Evolutionary conservation across 495 filamentous ascomycete genomes (phyloP).

Genomic region (Copromyces sp.): DNA sequence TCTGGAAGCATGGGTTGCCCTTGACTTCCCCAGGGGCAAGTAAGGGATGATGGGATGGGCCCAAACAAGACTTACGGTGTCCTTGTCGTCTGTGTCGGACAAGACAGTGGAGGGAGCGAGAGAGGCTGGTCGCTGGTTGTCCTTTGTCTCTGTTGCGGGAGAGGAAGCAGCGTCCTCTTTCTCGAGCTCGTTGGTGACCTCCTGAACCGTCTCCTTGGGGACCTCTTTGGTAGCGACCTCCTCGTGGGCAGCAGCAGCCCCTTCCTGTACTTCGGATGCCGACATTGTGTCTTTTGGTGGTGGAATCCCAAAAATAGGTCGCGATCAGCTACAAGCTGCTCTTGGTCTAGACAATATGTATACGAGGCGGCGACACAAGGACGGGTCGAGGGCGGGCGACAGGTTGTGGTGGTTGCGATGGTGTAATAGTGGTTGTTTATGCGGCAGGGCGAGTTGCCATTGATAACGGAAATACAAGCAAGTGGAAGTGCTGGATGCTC

Average conservation of each 20-base stretch:
- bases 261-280: neutral
- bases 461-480: neutral
- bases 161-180: neutral
- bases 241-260: neutral
- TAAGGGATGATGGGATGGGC: neutral
- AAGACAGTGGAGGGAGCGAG: neutral
- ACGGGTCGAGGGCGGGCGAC: neutral
- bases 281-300: neutral
- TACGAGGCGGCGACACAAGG: neutral
- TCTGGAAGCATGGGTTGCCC: neutral
- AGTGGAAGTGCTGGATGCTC: neutral
- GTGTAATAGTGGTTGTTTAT: neutral
- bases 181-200: neutral
- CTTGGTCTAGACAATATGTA: neutral
- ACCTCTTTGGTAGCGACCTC: neutral
- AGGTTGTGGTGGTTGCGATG: neutral
- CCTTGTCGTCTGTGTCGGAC: neutral
- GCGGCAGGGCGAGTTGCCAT: neutral
- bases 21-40: neutral
- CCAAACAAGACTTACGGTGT: neutral
- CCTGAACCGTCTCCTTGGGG: neutral
- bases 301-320: neutral
- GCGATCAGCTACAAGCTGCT: neutral
- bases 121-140: neutral
- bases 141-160: neutral